Percentiles rank a stretch among this genome's conserved stretches.
These are phyloP conservation scores for Melampsora larici-populina DNA, from an alignment of 1,284 basidiomycete species.

Conservation along the genomic window DNA sequence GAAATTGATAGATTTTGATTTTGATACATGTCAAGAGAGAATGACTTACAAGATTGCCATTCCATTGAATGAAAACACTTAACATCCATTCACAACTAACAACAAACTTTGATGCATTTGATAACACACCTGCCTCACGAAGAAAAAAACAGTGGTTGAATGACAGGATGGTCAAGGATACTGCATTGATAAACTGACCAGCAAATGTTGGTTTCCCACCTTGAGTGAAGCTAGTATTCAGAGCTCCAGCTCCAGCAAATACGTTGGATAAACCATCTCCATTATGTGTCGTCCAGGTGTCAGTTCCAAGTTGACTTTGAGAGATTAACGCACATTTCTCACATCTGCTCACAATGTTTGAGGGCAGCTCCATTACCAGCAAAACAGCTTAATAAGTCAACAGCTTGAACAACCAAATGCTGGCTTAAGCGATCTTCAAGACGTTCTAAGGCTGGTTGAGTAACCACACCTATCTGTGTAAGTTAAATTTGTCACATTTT, in stretches of 20 bases:
- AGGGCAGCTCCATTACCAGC: conserved; percentile 73
- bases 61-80: no score
- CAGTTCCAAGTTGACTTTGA: no score
- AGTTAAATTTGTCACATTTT: conserved; percentile 56
- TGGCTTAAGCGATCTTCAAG: conserved; percentile 51
- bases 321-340: conserved; percentile 9
- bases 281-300: conserved; percentile 57
- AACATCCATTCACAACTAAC: no score
- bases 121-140: conserved; percentile 67
- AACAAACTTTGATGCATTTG: conserved; percentile 99
- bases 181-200: conserved; percentile 13
- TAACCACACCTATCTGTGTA: conserved; percentile 50
- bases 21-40: no score
- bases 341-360: conserved; percentile 88
- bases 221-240: conserved; percentile 92
- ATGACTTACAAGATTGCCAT: no score
- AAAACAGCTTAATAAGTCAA: conserved; percentile 51
- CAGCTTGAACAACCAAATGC: conserved; percentile 49
- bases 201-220: conserved; percentile 78
- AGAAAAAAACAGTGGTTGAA: background rate
- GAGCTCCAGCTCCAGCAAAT: conserved; percentile 91
- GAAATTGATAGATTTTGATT: no score
- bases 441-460: conserved; percentile 51
- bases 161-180: background rate
- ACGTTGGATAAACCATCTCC: conserved; percentile 81